phyloP scores from a whole-genome alignment of 192 early-diverging fungal species.

The Backusella psychrophila region DNA sequence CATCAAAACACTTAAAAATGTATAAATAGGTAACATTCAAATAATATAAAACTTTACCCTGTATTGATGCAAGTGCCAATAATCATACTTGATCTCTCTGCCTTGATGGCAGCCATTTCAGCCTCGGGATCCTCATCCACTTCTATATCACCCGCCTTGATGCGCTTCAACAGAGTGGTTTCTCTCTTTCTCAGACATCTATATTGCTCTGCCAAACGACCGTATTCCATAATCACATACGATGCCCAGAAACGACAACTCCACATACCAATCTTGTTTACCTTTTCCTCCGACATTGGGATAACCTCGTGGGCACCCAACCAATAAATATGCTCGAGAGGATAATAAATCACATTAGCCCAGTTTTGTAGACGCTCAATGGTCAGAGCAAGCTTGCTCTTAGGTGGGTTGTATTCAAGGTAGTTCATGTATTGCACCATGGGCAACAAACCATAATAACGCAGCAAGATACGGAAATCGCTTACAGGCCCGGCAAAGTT shows the following conservation, averaged over 20 bases:
- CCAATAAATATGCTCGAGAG: constrained; percentile 96
- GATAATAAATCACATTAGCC: constrained; percentile 86
- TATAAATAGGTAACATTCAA: background rate
- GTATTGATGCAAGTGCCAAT: constrained; percentile 85
- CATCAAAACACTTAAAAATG: background rate
- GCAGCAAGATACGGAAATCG: constrained; percentile 90
- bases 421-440: constrained; percentile 85
- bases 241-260: constrained; percentile 95
- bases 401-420: constrained; percentile 71
- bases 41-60: constrained; percentile 52
- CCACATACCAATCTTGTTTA: constrained; percentile 86
- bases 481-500: constrained; percentile 84
- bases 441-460: constrained; percentile 81
- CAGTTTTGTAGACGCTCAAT: constrained; percentile 89
- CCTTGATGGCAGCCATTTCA: constrained; percentile 60
- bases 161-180: constrained; percentile 42
- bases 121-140: constrained; percentile 54
- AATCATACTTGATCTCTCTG: constrained; percentile 57
- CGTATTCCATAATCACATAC: constrained; percentile 90
- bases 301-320: constrained; percentile 84
- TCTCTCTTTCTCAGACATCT: constrained; percentile 52
- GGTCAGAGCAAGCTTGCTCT: constrained; percentile 57
- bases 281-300: constrained; percentile 65
- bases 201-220: constrained; percentile 70
- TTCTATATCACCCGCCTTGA: constrained; percentile 53